Conservation (phyloP, 192 early-diverging fungal genomes). For the Podila verticillata region DNA sequence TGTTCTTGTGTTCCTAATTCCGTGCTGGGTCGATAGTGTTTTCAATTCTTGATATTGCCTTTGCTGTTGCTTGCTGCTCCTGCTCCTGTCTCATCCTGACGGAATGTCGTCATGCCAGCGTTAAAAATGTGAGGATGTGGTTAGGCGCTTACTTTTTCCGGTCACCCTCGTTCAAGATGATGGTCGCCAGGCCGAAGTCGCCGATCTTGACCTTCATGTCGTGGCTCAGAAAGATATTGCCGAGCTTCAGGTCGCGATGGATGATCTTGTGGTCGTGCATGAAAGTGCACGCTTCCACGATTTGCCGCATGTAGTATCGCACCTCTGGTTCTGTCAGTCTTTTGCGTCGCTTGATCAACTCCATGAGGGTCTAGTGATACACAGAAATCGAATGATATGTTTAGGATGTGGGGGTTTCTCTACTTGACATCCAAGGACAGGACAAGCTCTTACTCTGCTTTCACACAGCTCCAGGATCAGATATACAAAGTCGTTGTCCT, state of each 20-base stretch:
- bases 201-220: constrained; percentile 90
- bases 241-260: constrained; percentile 96
- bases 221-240: constrained; percentile 88
- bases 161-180: constrained; percentile 77
- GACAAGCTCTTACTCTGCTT: constrained; percentile 65
- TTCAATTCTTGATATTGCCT: no score
- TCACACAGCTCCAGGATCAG: constrained; percentile 94
- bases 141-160: constrained; percentile 90
- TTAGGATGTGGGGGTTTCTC: neutral
- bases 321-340: constrained; percentile 91
- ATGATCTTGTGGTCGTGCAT: constrained; percentile 86
- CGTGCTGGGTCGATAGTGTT: no score
- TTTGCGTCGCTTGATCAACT: constrained; percentile 79
- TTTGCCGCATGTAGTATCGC: constrained; percentile 85
- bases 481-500: constrained; percentile 88
- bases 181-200: constrained; percentile 95
- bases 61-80: neutral
- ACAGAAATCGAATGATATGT: neutral
- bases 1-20: no score
- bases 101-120: neutral
- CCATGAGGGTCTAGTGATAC: constrained; percentile 79
- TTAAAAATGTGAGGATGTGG: neutral
- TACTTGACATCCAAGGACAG: neutral
- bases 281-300: constrained; percentile 81
- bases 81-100: neutral